Evolutionary conservation across 495 filamentous ascomycete genomes (phyloP).

Genomic region (Penicillium dipodomyicola): DNA sequence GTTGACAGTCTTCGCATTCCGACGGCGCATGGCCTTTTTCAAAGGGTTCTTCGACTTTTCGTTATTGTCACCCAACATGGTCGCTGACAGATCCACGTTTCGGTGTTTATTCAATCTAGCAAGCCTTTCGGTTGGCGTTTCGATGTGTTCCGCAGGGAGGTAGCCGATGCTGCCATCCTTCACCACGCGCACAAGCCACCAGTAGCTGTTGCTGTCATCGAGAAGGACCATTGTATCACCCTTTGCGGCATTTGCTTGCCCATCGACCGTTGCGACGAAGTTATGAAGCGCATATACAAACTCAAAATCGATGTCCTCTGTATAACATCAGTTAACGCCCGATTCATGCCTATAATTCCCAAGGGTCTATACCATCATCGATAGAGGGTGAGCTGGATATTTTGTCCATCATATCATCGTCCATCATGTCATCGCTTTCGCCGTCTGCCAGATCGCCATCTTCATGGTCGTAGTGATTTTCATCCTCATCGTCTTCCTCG

Average conservation of each 20-base stretch:
- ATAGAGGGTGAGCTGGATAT: conserved; percentile 98
- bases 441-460: conserved; percentile 68
- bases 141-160: conserved; percentile 95
- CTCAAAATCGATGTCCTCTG: conserved; percentile 99
- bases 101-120: conserved; percentile 95
- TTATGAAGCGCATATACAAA: conserved; percentile 98
- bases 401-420: conserved; percentile 94
- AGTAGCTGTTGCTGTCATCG: conserved; percentile 99
- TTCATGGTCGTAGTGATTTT: conserved; percentile 52
- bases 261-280: conserved; percentile 96
- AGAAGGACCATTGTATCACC: conserved; percentile 99
- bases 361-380: conserved; percentile 82
- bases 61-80: conserved; percentile 88
- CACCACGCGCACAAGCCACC: conserved; percentile 97
- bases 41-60: conserved; percentile 88
- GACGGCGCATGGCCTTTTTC: conserved; percentile 83
- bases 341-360: conserved; percentile 6
- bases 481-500: conserved; percentile 36
- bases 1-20: conserved; percentile 84
- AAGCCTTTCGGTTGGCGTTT: conserved; percentile 93
- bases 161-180: conserved; percentile 98
- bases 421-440: conserved; percentile 72
- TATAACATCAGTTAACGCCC: conserved; percentile 59
- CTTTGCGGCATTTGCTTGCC: conserved; percentile 96
- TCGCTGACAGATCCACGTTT: conserved; percentile 92